Base-by-base conservation (phyloP, 169 alveolate genomes). In the Perkinsus marinus region DNA sequence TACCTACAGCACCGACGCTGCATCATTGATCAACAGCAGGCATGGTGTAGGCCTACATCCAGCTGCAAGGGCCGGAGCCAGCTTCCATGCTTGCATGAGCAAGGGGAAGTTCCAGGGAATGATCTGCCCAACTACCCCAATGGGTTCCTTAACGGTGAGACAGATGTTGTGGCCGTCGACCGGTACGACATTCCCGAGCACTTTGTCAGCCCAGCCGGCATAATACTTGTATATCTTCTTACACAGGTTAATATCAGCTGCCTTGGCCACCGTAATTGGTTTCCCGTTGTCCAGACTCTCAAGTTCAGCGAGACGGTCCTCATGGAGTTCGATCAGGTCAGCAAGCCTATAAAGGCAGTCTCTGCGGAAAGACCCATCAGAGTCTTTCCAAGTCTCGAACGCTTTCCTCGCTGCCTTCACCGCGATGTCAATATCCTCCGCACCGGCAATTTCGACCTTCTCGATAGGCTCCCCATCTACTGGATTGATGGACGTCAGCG, bases 51-150 rank as follows among this genome's bases (percentile, higher is more conserved):
- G 10, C 36, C 91, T 26, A 22, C 47, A 91, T 39, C 97, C 97
- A 39, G 96, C 94, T 37, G 97, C 96, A 39, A 95, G 94, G 30
- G 96, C 97, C 69, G 97, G 97, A 0, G 95, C 97, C 39, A 95
- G 39, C 93, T 96, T 96, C 96, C 95, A 92, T 5, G 96, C 96
- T 39, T 93, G 91, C 96, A 96, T 95, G 30, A 94, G 90, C 79
- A 96, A 92, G 39, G 99, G 99, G 92, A 94, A 96, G 93, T 97
- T 97, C 98, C 98, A 97, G 41, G 99, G 99, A 34, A 95, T 94
- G 46, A 97, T 96, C 92, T 95, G 97, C 30, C 96, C 98, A 26
- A 93, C 96, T 5, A 97, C 98, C 39, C 98, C 98, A 39, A 96
- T 96, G 10, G 98, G 98, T 89, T 97, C 98, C 90, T 92, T 57